Conservation (phyloP, 352 stramenopile genomes). For the Globisporangium parvum region DNA sequence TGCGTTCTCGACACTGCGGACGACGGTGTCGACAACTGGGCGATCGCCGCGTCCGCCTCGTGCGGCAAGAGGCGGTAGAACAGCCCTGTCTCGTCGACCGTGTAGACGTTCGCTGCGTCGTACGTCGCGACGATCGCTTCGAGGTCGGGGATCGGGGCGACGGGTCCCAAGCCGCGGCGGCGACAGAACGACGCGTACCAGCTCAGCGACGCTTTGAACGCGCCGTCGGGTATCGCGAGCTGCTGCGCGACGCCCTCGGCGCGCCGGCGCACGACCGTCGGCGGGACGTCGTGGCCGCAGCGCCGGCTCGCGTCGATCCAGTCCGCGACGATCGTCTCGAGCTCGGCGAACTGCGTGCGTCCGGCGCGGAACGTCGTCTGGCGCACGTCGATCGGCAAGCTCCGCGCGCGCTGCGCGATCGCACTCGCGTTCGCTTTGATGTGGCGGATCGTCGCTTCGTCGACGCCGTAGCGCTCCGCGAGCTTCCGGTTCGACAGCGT, state of each 20-base stretch:
- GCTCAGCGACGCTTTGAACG: conserved; percentile 7
- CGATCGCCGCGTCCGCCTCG: not conserved
- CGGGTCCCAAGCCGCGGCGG: conserved; percentile 5
- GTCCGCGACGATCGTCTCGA: conserved; percentile 9
- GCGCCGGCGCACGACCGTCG: conserved; percentile 3
- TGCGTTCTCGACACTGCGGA: not conserved
- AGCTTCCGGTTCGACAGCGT: conserved; percentile 11
- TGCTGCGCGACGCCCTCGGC: conserved; percentile 5
- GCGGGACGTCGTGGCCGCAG: conserved; percentile 10
- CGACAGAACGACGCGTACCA: conserved; percentile 9
- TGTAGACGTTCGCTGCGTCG: conserved; percentile 9
- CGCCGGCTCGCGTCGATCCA: conserved; percentile 13
- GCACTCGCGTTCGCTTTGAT: conserved; percentile 9
- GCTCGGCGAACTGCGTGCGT: conserved; percentile 7
- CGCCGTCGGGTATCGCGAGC: conserved; percentile 6
- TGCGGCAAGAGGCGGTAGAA: conserved; percentile 12
- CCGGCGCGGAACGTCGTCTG: conserved; percentile 11
- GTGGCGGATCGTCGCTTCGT: conserved; percentile 14
- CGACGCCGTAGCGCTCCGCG: conserved; percentile 9
- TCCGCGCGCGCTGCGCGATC: conserved; percentile 4
- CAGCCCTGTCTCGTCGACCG: conserved; percentile 12
- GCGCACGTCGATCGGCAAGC: conserved; percentile 5
- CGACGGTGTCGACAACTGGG: not conserved
- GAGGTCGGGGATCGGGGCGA: conserved; percentile 6
- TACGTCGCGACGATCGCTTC: conserved; percentile 8